Percentiles rank a stretch among this genome's conserved stretches.
Evolutionary conservation across 139 green algal genomes (phyloP).

Genomic region (Closterium sp.): DNA sequence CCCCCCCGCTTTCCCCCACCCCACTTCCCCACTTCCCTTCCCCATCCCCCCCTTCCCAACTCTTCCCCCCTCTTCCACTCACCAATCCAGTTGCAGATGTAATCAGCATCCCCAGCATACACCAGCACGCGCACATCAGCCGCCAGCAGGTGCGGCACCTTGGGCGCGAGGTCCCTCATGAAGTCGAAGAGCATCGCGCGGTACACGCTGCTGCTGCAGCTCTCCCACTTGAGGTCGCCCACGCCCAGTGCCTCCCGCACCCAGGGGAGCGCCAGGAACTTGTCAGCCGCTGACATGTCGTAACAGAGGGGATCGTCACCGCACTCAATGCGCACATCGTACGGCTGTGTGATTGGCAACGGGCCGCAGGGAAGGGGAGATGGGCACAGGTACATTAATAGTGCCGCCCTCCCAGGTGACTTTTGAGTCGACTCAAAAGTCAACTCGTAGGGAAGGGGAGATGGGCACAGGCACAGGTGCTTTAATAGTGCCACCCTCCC

Average conservation of each 20-base stretch:
- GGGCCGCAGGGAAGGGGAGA: no score
- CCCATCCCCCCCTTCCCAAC: no score
- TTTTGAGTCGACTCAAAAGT: no score
- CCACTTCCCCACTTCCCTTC: no score
- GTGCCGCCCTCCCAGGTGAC: constrained; percentile 48
- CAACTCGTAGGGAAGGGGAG: no score
- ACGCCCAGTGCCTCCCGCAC: constrained; percentile 51
- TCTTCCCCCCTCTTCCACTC: background rate
- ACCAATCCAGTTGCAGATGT: constrained; percentile 62
- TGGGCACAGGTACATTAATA: background rate
- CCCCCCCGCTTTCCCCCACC: no score
- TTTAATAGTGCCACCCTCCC: constrained; percentile 38
- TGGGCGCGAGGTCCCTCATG: constrained; percentile 54
- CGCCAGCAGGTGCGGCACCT: constrained; percentile 55
- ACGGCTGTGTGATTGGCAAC: constrained; percentile 6
- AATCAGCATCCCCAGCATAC: constrained; percentile 59
- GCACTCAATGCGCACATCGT: constrained; percentile 59
- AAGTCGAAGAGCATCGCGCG: constrained; percentile 53
- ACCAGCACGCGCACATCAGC: constrained; percentile 52
- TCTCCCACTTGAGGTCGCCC: constrained; percentile 30
- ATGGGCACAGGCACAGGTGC: background rate
- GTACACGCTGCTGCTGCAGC: constrained; percentile 41
- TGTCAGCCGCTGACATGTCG: constrained; percentile 50
- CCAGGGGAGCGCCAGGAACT: constrained; percentile 38
- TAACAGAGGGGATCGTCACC: constrained; percentile 49